Conservation (phyloP, 179 eudicot species). For the Beta macrorhiza region DNA sequence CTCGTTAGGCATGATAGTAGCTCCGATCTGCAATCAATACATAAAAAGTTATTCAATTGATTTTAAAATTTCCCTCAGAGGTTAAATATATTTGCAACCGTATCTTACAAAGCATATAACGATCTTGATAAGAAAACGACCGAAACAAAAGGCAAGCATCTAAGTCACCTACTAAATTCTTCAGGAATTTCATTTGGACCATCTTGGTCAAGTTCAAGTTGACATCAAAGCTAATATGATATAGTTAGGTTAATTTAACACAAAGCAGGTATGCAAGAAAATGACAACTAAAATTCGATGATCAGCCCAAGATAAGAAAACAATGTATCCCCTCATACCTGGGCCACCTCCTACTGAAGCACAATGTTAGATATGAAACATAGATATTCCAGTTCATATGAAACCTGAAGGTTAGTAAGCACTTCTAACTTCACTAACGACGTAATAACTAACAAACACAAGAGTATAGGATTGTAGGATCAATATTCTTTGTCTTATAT, state of each 20-base stretch:
- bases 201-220: too few species aligned
- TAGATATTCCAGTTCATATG: not conserved
- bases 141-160: not conserved
- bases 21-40: constrained; percentile 55
- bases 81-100: not conserved
- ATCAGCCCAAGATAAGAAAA: not conserved
- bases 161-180: not conserved
- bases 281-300: not conserved
- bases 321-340: not conserved
- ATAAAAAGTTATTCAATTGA: not conserved
- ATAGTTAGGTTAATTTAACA: not conserved
- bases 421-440: not conserved
- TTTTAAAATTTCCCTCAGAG: not conserved
- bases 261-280: not conserved
- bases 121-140: not conserved
- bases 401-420: not conserved
- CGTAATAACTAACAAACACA: not conserved
- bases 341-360: not conserved
- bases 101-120: not conserved
- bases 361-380: not conserved
- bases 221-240: not conserved
- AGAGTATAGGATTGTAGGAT: not conserved
- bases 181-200: not conserved
- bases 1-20: constrained; percentile 75
- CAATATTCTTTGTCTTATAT: not conserved